These are phyloP conservation scores for Ustilago esculenta DNA, from an alignment of 1,284 basidiomycete species.

Conservation along the genomic window DNA sequence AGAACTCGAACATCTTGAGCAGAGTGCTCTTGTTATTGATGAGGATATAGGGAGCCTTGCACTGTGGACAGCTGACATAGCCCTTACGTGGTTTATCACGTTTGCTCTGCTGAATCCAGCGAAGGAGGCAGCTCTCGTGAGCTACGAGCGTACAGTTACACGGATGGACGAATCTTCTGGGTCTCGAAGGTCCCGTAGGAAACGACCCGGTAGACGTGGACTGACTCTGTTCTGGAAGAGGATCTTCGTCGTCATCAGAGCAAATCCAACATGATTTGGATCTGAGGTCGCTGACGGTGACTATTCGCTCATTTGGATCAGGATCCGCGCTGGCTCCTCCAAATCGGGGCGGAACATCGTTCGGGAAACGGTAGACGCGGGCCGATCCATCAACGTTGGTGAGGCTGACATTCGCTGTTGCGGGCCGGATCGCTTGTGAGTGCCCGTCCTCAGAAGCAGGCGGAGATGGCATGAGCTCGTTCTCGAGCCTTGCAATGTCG, in stretches of 20 bases:
- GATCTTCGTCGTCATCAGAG: conserved; percentile 55
- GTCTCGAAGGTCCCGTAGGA: conserved; percentile 1
- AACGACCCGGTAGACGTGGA: not conserved
- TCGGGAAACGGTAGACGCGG: conserved; percentile 34
- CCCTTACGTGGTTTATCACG: conserved; percentile 32
- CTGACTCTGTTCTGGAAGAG: not conserved
- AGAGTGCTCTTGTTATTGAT: conserved; percentile 43
- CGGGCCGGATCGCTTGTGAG: not conserved
- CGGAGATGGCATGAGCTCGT: conserved; percentile 38
- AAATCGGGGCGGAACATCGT: conserved; percentile 23
- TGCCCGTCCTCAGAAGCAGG: conserved; percentile 3
- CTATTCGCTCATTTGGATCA: conserved; percentile 23
- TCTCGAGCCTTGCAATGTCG: conserved; percentile 23
- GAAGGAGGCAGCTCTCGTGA: conserved; percentile 55
- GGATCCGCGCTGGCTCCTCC: conserved; percentile 3
- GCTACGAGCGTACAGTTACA: conserved; percentile 62
- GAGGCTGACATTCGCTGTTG: conserved; percentile 2
- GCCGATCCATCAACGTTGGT: conserved; percentile 35
- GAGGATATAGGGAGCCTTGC: conserved; percentile 50
- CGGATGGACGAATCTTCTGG: conserved; percentile 54
- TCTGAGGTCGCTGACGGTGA: conserved; percentile 53
- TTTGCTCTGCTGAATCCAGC: conserved; percentile 53
- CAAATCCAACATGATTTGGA: conserved; percentile 60
- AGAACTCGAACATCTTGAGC: conserved; percentile 39
- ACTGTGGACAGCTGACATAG: conserved; percentile 52